phyloP scores from a whole-genome alignment of 768 basidiomycete species.

The Boletus rubescentipes region DNA sequence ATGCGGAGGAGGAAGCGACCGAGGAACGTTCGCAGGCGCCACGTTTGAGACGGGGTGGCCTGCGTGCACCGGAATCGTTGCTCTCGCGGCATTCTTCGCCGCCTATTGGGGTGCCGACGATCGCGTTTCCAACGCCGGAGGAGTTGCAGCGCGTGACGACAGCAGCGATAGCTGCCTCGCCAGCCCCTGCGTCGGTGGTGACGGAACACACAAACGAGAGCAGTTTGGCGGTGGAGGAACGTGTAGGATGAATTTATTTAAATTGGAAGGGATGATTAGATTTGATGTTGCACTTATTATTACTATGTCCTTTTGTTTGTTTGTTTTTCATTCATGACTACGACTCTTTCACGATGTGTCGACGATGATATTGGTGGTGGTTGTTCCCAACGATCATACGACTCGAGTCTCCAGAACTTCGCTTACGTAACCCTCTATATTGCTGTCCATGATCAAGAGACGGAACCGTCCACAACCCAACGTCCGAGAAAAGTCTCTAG shows the following conservation, averaged over 20 bases:
- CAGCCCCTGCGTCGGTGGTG: neutral
- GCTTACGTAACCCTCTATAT: constrained; percentile 9
- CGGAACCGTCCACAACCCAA: constrained; percentile 65
- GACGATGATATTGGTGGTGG: too few relatives aligned
- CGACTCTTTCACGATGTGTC: too few relatives aligned
- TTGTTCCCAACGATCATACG: too few relatives aligned
- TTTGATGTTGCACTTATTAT: neutral
- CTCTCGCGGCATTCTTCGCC: constrained; percentile 48
- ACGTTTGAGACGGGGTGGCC: constrained; percentile 64
- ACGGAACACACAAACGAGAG: constrained; percentile 12
- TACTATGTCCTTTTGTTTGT: neutral
- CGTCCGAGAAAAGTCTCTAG: constrained; percentile 49
- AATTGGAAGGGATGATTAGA: constrained; percentile 8
- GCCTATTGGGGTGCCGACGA: constrained; percentile 21
- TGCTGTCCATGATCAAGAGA: constrained; percentile 63
- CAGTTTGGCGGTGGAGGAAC: constrained; percentile 9
- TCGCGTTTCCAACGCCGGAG: constrained; percentile 23
- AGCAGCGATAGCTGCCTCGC: constrained; percentile 4
- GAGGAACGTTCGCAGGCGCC: constrained; percentile 42
- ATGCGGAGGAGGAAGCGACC: constrained; percentile 30
- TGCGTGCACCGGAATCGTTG: constrained; percentile 63
- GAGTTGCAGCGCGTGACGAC: constrained; percentile 21
- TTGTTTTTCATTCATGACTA: neutral
- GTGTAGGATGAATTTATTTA: constrained; percentile 15
- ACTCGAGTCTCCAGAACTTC: too few relatives aligned